phyloP scores from a whole-genome alignment of 2,329 filamentous ascomycete genomes.

The Alternaria solani region DNA sequence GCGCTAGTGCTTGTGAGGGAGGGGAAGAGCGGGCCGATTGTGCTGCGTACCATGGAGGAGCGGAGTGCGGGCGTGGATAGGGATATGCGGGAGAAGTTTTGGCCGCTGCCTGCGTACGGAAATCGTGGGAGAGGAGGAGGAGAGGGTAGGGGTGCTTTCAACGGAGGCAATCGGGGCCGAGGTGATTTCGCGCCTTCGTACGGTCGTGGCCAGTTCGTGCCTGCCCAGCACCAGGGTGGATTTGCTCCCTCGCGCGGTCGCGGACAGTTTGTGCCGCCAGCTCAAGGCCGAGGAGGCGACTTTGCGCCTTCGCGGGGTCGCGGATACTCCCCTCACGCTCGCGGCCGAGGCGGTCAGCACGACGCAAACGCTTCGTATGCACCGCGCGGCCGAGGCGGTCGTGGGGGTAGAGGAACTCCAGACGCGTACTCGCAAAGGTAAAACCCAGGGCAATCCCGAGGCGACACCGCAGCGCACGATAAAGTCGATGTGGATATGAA shows the following conservation, averaged over 20 bases:
- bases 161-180: background rate
- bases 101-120: constrained; percentile 13
- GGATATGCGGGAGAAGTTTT: constrained; percentile 23
- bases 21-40: constrained; percentile 24
- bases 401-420: background rate
- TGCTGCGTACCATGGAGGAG: constrained; percentile 27
- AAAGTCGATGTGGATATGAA: background rate
- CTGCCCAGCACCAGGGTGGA: background rate
- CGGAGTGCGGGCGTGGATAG: constrained; percentile 19
- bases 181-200: background rate
- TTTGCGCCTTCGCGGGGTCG: background rate
- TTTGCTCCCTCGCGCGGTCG: background rate
- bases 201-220: background rate
- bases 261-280: background rate
- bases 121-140: background rate
- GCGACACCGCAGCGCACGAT: background rate
- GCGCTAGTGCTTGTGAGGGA: constrained; percentile 28
- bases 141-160: constrained; percentile 4
- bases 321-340: background rate
- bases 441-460: background rate
- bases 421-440: background rate
- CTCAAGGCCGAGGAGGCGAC: background rate
- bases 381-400: background rate
- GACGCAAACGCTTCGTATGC: background rate
- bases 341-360: background rate